A percentile compares a stretch with the other conserved stretches of the same genome.
These are phyloP conservation scores for Toxoplasma gondii DNA, from an alignment of 169 alveolate genomes.

Conservation along the genomic window DNA sequence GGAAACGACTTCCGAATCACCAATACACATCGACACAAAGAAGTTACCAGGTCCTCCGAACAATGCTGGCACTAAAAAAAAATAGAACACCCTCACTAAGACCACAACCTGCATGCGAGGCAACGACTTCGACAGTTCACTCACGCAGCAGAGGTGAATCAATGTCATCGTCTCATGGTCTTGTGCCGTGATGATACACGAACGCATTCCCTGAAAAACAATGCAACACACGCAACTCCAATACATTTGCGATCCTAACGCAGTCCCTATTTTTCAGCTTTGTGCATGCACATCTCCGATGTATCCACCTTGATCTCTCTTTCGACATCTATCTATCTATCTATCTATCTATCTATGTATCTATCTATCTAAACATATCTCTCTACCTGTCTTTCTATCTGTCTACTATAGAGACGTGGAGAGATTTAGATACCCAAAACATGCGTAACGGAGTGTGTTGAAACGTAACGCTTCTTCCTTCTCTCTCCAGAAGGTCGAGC, in stretches of 20 bases:
- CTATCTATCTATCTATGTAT: not conserved
- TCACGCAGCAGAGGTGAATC: constrained; percentile 75
- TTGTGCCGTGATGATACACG: constrained; percentile 84
- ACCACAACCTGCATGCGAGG: too few relatives aligned
- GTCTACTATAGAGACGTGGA: too few relatives aligned
- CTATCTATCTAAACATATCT: not conserved
- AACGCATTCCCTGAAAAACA: constrained; percentile 78
- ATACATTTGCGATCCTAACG: not conserved
- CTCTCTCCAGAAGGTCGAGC: too few relatives aligned
- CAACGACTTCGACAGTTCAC: not conserved
- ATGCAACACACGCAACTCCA: not conserved
- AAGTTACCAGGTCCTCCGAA: too few relatives aligned
- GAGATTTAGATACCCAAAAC: too few relatives aligned
- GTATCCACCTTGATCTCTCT: not conserved
- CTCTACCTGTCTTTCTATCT: too few relatives aligned
- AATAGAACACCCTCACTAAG: too few relatives aligned
- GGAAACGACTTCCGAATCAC: too few relatives aligned
- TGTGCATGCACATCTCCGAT: not conserved
- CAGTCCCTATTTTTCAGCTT: not conserved
- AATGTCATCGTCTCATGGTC: constrained; percentile 80
- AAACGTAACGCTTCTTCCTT: too few relatives aligned
- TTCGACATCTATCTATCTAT: not conserved
- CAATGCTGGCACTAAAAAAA: too few relatives aligned
- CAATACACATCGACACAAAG: too few relatives aligned
- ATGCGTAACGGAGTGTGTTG: too few relatives aligned